A percentile compares a stretch with the other conserved stretches of the same genome.
phyloP scores from a whole-genome alignment of 164 flowering plant genomes.

The Berberis vulgaris region DNA sequence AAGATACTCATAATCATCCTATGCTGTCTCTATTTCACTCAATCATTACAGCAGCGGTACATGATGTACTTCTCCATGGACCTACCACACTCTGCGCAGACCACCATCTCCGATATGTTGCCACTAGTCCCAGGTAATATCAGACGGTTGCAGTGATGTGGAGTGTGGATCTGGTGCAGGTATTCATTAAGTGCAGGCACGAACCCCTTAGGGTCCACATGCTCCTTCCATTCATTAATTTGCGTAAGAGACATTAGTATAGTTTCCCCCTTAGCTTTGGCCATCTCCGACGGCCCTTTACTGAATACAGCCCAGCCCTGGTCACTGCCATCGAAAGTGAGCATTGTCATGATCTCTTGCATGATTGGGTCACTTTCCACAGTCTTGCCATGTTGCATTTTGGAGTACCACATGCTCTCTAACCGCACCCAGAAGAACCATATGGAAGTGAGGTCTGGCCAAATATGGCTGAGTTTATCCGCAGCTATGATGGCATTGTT shows the following conservation, averaged over 20 bases:
- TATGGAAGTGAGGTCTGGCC: slow-evolving; percentile 19
- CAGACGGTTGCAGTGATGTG: slow-evolving; percentile 47
- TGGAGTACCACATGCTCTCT: slow-evolving; percentile 60
- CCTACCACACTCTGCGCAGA: slow-evolving; percentile 58
- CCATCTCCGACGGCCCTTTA: slow-evolving; percentile 13
- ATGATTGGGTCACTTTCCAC: slow-evolving; percentile 26
- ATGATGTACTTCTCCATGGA: slow-evolving; percentile 7
- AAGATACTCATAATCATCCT: too few species aligned
- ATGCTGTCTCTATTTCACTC: background rate
- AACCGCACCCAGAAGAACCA: slow-evolving; percentile 67
- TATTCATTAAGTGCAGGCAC: slow-evolving; percentile 28
- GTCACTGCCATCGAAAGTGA: slow-evolving; percentile 43
- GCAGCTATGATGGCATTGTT: slow-evolving; percentile 12
- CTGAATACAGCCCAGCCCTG: slow-evolving; percentile 41
- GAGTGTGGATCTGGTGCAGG: slow-evolving; percentile 18
- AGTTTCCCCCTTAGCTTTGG: slow-evolving; percentile 33
- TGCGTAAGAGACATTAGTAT: slow-evolving; percentile 13
- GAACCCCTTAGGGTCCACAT: slow-evolving; percentile 24
- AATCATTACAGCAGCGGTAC: slow-evolving; percentile 6
- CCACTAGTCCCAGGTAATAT: slow-evolving; percentile 22
- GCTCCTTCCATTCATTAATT: slow-evolving; percentile 30
- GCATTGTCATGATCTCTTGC: slow-evolving; percentile 40
- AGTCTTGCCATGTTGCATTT: slow-evolving; percentile 29
- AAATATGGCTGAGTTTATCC: slow-evolving; percentile 27
- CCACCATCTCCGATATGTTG: slow-evolving; percentile 36